Evolutionary conservation across 441 rosid genomes (phyloP), one percentile per base, ranked within the genome.

Genomic region (Corymbia citriodora): DNA sequence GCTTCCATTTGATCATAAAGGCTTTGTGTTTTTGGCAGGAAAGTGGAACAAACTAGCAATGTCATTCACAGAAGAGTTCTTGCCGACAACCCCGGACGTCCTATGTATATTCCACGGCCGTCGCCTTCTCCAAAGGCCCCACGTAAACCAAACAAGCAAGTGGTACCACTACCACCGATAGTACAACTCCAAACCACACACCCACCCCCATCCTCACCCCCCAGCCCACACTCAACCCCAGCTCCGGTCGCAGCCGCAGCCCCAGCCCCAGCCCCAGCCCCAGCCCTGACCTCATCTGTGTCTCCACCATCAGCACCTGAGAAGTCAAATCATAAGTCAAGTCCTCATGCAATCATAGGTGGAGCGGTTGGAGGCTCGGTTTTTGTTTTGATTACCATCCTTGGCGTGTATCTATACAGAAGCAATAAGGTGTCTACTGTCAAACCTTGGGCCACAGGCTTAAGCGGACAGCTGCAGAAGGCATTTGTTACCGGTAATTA

Each of bases 381-480:
- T 63, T 83, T 94, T 14, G 55, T 94, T 74, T 79, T 94, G 50
- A 40, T 94, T 17, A 55, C 92, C 88, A 89, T 90, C n/a, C 48
- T 92, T 2, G 92, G 92, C 40, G 87, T 94, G 54, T 94, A 88
- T 90, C 91, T 92, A 55, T 91, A 31, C 90, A 93, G 65, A 91
- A 68, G 91, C 70, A 89, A 92, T 19, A 89, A 91, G 89, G 95
- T 92, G 25, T 89, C 94, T 81, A 25, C 96, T 33, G 97, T 96
- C 90, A 96, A 94, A 92, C 97, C 97, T 55, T 96, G 97, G 97
- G 94, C 93, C 89, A 94, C 97, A 21, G 96, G 97, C 90, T 92
- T 96, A 88, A 96, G 97, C 2, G 97, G 97, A 90, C 97, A 96
- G 91, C 95, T 96, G 90, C 96, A 94, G 91, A 94, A 94, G 93